Conservation (phyloP, 805 yeast species). For the Lachancea thermotolerans region DNA sequence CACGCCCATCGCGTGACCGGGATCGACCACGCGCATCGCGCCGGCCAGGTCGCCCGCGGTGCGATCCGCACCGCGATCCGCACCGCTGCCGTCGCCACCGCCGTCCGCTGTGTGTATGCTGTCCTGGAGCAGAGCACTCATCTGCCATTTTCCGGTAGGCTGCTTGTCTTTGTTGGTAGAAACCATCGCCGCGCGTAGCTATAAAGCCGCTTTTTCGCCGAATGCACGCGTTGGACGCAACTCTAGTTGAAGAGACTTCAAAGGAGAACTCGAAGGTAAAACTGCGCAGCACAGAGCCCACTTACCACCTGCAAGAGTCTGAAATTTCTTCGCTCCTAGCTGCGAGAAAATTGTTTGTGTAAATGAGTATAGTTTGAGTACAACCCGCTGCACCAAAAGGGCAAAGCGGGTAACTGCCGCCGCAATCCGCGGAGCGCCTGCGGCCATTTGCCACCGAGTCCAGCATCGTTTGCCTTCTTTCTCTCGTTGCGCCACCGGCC, state of each 20-base stretch:
- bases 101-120: background rate
- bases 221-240: background rate
- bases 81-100: too few relatives aligned
- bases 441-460: too few relatives aligned
- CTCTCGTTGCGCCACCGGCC: background rate
- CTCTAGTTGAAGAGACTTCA: background rate
- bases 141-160: background rate
- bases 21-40: background rate
- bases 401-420: conserved; percentile 2
- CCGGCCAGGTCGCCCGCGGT: background rate
- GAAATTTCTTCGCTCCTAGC: conserved; percentile 3
- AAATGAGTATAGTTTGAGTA: conserved; percentile 8
- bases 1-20: background rate
- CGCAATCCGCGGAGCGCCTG: too few relatives aligned
- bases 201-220: background rate
- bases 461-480: too few relatives aligned
- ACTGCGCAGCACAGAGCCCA: background rate
- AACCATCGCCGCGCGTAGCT: background rate
- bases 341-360: conserved; percentile 4
- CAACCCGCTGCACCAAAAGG: background rate
- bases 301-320: background rate
- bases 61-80: too few relatives aligned
- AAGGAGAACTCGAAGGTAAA: background rate
- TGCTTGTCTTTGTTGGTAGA: background rate
- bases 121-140: background rate